These are phyloP conservation scores for Solanum corneliomulleri DNA, from an alignment of 257 asterid genomes.

Conservation along the genomic window DNA sequence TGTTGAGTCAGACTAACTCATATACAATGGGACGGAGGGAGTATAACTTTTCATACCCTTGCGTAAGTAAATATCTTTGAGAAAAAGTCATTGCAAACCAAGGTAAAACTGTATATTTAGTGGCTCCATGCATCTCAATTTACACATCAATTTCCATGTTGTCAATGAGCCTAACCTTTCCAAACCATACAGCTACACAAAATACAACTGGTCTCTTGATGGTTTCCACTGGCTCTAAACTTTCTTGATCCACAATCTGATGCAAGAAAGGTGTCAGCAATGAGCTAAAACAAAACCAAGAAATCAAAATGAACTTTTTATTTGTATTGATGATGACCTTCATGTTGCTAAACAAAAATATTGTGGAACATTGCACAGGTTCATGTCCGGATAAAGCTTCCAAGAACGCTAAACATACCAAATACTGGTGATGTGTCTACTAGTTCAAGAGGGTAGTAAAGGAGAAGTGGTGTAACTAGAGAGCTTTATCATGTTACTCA, in stretches of 20 bases:
- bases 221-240: slow-evolving; percentile 41
- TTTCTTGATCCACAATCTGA: slow-evolving; percentile 83
- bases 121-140: not conserved
- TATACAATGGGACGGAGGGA: not conserved
- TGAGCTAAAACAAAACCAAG: not conserved
- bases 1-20: no score
- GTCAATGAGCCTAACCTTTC: slow-evolving; percentile 74
- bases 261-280: not conserved
- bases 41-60: not conserved
- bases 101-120: not conserved
- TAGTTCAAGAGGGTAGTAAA: not conserved
- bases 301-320: not conserved
- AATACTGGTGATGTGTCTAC: not conserved
- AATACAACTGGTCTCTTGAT: slow-evolving; percentile 54
- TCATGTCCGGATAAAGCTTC: not conserved
- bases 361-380: not conserved
- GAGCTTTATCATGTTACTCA: not conserved
- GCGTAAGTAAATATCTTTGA: not conserved
- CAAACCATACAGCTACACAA: slow-evolving; percentile 86
- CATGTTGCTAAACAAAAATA: not conserved
- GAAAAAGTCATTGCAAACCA: not conserved
- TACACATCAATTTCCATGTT: slow-evolving; percentile 55
- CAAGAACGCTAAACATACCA: not conserved
- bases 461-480: not conserved
- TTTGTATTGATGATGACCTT: not conserved